These are phyloP conservation scores for Glycyrrhiza uralensis DNA, from an alignment of 306 rosid genomes.

Conservation along the genomic window DNA sequence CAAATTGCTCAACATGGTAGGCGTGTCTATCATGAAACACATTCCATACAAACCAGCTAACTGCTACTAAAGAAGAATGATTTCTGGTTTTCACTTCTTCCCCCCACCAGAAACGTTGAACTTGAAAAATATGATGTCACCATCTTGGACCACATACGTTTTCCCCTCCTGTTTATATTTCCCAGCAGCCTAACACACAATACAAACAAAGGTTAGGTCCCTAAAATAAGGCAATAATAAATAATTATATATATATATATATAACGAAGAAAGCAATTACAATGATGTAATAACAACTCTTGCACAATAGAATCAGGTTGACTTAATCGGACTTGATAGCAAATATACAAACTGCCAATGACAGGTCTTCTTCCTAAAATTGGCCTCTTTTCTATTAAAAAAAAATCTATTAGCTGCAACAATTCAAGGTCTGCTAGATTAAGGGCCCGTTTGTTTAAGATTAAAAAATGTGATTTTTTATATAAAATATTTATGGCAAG, in stretches of 20 bases:
- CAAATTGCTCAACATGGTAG: slow-evolving; percentile 18
- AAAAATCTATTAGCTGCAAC: too few relatives aligned
- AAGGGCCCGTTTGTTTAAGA: too few relatives aligned
- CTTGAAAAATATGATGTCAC: slow-evolving; percentile 86
- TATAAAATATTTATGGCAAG: too few relatives aligned
- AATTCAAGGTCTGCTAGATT: too few relatives aligned
- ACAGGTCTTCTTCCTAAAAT: too few relatives aligned
- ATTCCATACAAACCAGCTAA: slow-evolving; percentile 14
- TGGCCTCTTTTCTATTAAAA: too few relatives aligned
- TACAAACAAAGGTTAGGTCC: not conserved
- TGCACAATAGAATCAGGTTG: not conserved
- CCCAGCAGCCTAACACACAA: slow-evolving; percentile 66
- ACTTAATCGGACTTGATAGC: not conserved
- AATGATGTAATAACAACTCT: not conserved
- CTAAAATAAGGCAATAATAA: not conserved
- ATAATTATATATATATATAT: too few relatives aligned
- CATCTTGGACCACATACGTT: slow-evolving; percentile 93
- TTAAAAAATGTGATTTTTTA: too few relatives aligned
- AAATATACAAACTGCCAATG: too few relatives aligned
- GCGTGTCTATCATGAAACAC: slow-evolving; percentile 16
- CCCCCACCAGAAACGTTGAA: slow-evolving; percentile 98
- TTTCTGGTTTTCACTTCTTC: slow-evolving; percentile 63
- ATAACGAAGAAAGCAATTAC: not conserved
- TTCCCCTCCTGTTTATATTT: slow-evolving; percentile 96
- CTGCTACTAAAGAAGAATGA: not conserved